phyloP scores from a whole-genome alignment of 1,284 basidiomycete genomes.

The Violaceomyces palustris region DNA sequence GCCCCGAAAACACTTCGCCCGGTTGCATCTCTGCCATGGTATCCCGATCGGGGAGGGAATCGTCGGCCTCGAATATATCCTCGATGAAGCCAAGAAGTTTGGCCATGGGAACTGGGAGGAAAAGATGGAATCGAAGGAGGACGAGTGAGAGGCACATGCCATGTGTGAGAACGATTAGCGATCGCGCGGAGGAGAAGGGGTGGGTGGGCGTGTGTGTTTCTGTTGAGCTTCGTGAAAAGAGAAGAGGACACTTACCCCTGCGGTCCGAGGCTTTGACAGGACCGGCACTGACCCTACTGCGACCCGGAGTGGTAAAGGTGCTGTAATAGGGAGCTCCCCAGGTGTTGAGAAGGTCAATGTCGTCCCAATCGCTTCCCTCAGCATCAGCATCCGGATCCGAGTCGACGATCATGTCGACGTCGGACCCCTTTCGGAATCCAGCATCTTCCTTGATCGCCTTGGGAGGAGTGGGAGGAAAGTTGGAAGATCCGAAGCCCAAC shows the following conservation, averaged over 20 bases:
- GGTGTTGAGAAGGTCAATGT: constrained; percentile 13
- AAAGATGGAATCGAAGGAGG: no score
- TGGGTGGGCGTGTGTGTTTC: no score
- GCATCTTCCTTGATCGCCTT: background rate
- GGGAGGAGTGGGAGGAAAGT: background rate
- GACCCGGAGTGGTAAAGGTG: no score
- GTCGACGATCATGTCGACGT: constrained; percentile 16
- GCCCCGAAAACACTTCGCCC: constrained; percentile 63
- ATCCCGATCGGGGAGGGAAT: constrained; percentile 66
- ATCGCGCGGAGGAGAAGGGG: constrained; percentile 14
- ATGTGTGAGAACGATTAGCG: no score
- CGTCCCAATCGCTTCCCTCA: constrained; percentile 33
- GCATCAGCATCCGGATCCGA: constrained; percentile 26
- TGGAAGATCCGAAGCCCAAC: background rate
- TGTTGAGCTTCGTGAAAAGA: no score
- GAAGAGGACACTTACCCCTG: no score
- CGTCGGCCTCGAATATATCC: constrained; percentile 83
- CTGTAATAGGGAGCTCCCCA: constrained; percentile 3
- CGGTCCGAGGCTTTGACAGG: no score
- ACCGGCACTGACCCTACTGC: no score
- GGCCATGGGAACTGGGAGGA: constrained; percentile 64
- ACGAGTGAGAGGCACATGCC: no score
- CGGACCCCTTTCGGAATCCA: background rate
- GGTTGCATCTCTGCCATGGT: constrained; percentile 58
- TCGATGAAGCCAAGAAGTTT: constrained; percentile 70